Evolutionary conservation across 2,329 filamentous ascomycete genomes (phyloP).

Genomic region (Neurospora crassa): DNA sequence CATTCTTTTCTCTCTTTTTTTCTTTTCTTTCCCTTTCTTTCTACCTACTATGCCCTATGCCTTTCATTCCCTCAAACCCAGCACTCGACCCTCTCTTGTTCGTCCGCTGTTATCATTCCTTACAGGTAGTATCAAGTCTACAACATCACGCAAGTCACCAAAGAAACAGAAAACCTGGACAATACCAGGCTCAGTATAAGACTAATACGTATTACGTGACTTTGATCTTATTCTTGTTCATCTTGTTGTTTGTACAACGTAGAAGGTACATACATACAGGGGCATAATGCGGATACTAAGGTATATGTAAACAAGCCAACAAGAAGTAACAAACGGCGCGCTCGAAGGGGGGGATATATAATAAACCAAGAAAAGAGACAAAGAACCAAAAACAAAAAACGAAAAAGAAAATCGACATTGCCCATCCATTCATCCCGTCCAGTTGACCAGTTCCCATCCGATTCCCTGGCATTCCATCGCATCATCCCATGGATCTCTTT

Average conservation of each 20-base stretch:
- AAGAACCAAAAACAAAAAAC: neutral
- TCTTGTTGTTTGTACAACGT: neutral
- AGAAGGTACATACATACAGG: neutral
- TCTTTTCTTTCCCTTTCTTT: no score
- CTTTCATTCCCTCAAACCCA: no score
- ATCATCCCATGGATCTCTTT: neutral
- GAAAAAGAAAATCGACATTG: neutral
- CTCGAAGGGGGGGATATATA: neutral
- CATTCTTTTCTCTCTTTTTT: no score
- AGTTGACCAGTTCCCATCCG: neutral
- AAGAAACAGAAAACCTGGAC: no score
- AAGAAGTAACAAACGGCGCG: neutral
- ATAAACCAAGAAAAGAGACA: neutral
- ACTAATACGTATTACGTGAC: neutral
- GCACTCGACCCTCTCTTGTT: no score
- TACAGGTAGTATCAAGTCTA: no score
- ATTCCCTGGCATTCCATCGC: neutral
- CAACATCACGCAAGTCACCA: no score
- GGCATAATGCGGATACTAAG: neutral
- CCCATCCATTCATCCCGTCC: neutral
- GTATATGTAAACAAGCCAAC: neutral
- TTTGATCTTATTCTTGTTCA: neutral
- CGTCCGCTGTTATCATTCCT: no score
- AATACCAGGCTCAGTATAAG: no score
- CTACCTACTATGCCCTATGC: no score